phyloP scores from a whole-genome alignment of 305 asterid genomes.

The Solanum hybrid region DNA sequence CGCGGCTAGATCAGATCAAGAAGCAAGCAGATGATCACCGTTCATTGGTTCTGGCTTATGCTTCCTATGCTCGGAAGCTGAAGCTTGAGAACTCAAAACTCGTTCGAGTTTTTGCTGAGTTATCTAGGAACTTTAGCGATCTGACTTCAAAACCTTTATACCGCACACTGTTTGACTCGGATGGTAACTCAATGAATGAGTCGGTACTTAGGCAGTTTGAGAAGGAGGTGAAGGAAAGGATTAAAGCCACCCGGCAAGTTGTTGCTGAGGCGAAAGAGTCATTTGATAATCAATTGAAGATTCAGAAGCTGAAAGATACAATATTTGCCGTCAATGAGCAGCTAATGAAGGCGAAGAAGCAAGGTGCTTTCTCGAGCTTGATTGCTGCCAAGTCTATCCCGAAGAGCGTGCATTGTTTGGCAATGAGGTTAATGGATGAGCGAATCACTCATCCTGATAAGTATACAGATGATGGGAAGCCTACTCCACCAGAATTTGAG shows the following conservation, averaged over 20 bases:
- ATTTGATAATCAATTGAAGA: constrained; percentile 29
- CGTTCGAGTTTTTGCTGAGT: constrained; percentile 21
- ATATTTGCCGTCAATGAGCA: constrained; percentile 32
- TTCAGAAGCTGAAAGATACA: constrained; percentile 31
- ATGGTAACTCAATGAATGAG: constrained; percentile 17
- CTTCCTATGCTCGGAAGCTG: constrained; percentile 27
- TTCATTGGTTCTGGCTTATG: constrained; percentile 19
- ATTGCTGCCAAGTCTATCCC: constrained; percentile 33
- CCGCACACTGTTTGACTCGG: constrained; percentile 10
- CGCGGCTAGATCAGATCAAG: constrained; percentile 24
- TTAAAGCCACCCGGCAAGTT: constrained; percentile 23
- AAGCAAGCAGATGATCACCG: constrained; percentile 32
- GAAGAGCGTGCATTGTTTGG: constrained; percentile 29
- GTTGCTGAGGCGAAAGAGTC: constrained; percentile 27
- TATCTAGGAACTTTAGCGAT: constrained; percentile 19
- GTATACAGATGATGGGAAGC: constrained; percentile 26
- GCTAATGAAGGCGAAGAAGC: constrained; percentile 23
- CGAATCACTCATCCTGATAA: constrained; percentile 24
- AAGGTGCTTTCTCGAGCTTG: constrained; percentile 32
- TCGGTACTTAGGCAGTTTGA: constrained; percentile 24
- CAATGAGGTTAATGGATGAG: constrained; percentile 31
- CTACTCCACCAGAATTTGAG: constrained; percentile 17
- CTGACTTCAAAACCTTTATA: constrained; percentile 17
- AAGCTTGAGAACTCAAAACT: constrained; percentile 33
- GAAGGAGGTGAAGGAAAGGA: constrained; percentile 28